Base-by-base conservation (phyloP, 2,329 filamentous ascomycete species). In the Aspergillus uvarum region DNA sequence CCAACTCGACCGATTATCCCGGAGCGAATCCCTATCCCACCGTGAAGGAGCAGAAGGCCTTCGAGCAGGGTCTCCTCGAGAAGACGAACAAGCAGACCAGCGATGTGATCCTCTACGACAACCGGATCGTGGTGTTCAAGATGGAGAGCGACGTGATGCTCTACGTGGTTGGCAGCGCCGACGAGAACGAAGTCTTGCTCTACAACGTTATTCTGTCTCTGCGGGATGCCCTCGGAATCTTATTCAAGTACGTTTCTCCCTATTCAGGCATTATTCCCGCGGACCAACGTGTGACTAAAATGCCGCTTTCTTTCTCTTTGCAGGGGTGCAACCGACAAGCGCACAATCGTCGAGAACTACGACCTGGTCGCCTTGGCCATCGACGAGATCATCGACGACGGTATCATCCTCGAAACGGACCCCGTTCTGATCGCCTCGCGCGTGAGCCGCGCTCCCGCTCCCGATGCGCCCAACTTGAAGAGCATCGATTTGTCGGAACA, bases 271-370 rank as follows among this genome's bases (percentile, higher is more conserved):
- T 52, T 7, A 3, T 47, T 12, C 7, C 19, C 29, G 12, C 16
- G 12, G 47, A 21, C 12, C 7, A 44, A 51, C 29, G 29, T 31
- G 42, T 38, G 24, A 49, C 64, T 69, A 65, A 71, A 16, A 19
- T 2, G 38, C 5, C 6, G 3, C 67, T 56, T 26, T 52, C 21
- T 35, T 31, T 19, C 21, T 62, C 29, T 48, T 47, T 57, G 48
- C 67, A 96, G 92, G 79, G 94, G 96, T 84, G 92, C 92, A 35
- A 93, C 96, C 54, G 95, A 99, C 82, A 97, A 97, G 85, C 89
- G 95, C 67, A 98, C 95, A 59, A 92, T 98, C 67, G 89, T 98
- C 72, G 95, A 99, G 80, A 98, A 98, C 85, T 99, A 98, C 82
- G 95, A 98, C 78, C 85, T 98, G 22, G 91, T 97, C 63, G 90